These are phyloP conservation scores for Endocarpon pusillum DNA, from an alignment of 495 filamentous ascomycete genomes.

Conservation along the genomic window DNA sequence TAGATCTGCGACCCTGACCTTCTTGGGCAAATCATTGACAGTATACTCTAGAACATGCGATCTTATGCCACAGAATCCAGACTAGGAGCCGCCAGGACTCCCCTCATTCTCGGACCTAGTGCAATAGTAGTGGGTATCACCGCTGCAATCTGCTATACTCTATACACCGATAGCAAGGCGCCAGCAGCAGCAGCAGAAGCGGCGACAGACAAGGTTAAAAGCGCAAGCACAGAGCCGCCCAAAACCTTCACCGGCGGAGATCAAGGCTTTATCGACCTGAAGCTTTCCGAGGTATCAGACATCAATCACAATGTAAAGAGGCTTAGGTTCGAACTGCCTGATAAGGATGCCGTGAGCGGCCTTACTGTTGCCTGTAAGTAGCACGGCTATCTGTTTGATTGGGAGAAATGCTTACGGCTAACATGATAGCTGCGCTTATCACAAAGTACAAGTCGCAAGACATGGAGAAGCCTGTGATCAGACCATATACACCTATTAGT, in stretches of 20 bases:
- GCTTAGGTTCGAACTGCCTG: conserved; percentile 67
- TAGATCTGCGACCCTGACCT: too few relatives aligned
- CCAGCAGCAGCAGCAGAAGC: conserved; percentile 8
- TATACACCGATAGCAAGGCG: conserved; percentile 9
- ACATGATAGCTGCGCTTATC: conserved; percentile 49
- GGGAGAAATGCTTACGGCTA: conserved; percentile 1
- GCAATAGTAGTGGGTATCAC: conserved; percentile 24
- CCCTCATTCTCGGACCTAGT: conserved; percentile 22
- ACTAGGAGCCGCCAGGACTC: conserved; percentile 16
- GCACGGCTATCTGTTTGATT: not conserved
- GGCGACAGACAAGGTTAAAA: conserved; percentile 17
- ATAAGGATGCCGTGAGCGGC: conserved; percentile 68
- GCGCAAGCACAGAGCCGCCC: conserved; percentile 21
- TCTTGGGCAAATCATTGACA: not conserved
- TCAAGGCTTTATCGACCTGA: conserved; percentile 66
- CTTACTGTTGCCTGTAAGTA: conserved; percentile 53
- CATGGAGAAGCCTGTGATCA: conserved; percentile 63
- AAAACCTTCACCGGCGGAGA: conserved; percentile 67
- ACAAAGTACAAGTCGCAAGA: conserved; percentile 70
- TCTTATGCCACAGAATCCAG: conserved; percentile 32
- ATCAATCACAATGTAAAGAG: conserved; percentile 85
- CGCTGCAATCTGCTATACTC: conserved; percentile 29
- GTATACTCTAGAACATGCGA: conserved; percentile 25
- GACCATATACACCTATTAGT: conserved; percentile 83
- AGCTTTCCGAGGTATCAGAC: conserved; percentile 56